A percentile compares a stretch with the other conserved stretches of the same genome.
These are phyloP conservation scores for Heliamphora exappendiculata DNA, from an alignment of 148 eudicot species.

Conservation along the genomic window DNA sequence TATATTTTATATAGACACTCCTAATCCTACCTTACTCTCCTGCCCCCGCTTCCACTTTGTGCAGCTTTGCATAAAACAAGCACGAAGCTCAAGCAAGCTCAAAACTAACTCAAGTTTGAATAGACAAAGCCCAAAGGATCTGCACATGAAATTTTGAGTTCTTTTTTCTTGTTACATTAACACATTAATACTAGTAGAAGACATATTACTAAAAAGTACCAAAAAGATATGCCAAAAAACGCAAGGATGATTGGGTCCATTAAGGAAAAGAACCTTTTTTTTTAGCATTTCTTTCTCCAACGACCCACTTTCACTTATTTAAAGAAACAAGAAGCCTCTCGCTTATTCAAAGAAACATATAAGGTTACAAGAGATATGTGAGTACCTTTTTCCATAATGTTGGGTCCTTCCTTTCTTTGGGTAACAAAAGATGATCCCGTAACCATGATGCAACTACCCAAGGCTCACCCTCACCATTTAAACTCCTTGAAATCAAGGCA, in stretches of 20 bases:
- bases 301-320: not conserved
- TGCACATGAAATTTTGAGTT: not conserved
- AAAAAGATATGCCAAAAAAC: not conserved
- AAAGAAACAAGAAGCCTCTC: not conserved
- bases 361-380: not conserved
- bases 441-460: conserved; percentile 97
- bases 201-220: not conserved
- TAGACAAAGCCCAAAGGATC: not conserved
- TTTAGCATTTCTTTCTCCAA: not conserved
- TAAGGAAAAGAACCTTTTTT: not conserved
- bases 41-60: too few species aligned
- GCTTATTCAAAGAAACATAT: not conserved
- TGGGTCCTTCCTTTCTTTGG: conserved; percentile 77
- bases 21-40: too few species aligned
- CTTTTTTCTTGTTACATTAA: not conserved
- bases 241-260: not conserved
- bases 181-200: not conserved
- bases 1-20: too few species aligned
- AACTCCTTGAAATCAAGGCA: conserved; percentile 50
- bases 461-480: conserved; percentile 49
- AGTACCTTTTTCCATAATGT: conserved; percentile 78
- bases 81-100: not conserved
- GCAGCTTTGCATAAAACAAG: not conserved
- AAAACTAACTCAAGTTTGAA: not conserved
- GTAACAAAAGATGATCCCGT: conserved; percentile 85